These are phyloP conservation scores for Cladosporium cucumerinum DNA, from an alignment of 2,329 filamentous ascomycete species.

Conservation along the genomic window DNA sequence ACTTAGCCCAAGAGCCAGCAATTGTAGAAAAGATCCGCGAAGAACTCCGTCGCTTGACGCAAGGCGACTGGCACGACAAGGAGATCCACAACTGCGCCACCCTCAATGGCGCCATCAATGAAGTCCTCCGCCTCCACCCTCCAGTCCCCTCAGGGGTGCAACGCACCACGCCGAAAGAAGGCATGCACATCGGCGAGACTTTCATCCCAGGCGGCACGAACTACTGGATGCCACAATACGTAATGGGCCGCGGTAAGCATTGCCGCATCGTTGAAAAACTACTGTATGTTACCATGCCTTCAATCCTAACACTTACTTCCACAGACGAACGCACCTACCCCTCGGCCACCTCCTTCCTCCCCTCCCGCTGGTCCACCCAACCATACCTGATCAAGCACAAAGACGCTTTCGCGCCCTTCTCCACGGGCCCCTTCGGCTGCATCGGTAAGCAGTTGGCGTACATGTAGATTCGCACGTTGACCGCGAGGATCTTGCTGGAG, in stretches of 20 bases:
- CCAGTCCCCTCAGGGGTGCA: slow-evolving; percentile 38
- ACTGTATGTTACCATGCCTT: not conserved
- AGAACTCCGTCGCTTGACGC: slow-evolving; percentile 31
- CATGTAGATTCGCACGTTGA: slow-evolving; percentile 36
- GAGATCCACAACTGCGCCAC: slow-evolving; percentile 28
- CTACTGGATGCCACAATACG: slow-evolving; percentile 22
- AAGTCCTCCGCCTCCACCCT: slow-evolving; percentile 43
- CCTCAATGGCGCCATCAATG: slow-evolving; percentile 43
- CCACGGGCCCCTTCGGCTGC: slow-evolving; percentile 34
- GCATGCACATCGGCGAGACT: slow-evolving; percentile 35
- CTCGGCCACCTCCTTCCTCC: slow-evolving; percentile 31
- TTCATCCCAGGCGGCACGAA: slow-evolving; percentile 33
- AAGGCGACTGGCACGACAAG: slow-evolving; percentile 26
- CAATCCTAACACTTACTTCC: not conserved
- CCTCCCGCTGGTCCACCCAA: slow-evolving; percentile 37
- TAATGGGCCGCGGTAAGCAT: slow-evolving; percentile 25
- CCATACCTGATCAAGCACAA: slow-evolving; percentile 36
- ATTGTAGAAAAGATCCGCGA: slow-evolving; percentile 33
- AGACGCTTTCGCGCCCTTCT: slow-evolving; percentile 37
- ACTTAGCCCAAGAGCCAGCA: slow-evolving; percentile 33
- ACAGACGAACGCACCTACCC: slow-evolving; percentile 30
- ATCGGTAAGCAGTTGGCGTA: slow-evolving; percentile 39
- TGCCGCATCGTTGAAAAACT: too few relatives aligned
- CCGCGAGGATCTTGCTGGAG: slow-evolving; percentile 34
- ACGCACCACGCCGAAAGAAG: slow-evolving; percentile 39